Percentiles rank a stretch among this genome's conserved stretches.
These are phyloP conservation scores for Secale cereale DNA, from an alignment of 176 grass and related monocot genomes.

Conservation along the genomic window DNA sequence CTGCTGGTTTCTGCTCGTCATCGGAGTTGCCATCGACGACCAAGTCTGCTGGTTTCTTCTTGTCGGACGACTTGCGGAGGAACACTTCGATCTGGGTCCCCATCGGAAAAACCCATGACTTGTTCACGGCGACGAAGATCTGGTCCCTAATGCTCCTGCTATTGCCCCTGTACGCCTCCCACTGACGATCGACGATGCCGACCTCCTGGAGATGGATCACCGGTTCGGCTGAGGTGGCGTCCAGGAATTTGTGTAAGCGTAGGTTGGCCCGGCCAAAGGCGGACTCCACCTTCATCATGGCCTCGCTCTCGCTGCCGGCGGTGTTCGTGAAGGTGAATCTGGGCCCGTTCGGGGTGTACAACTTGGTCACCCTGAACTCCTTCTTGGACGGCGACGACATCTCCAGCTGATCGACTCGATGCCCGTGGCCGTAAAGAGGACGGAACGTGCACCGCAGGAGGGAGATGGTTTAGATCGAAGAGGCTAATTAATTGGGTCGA, in stretches of 20 bases:
- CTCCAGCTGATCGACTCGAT: not conserved
- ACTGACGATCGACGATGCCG: not conserved
- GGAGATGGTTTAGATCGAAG: not conserved
- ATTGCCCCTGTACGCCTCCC: slow-evolving; percentile 44
- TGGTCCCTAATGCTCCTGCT: slow-evolving; percentile 10
- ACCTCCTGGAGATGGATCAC: slow-evolving; percentile 31
- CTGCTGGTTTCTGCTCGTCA: not conserved
- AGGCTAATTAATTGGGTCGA: not conserved
- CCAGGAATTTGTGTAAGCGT: slow-evolving; percentile 23
- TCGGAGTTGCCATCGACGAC: slow-evolving; percentile 16
- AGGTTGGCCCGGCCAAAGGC: too few species aligned
- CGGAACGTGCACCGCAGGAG: not conserved
- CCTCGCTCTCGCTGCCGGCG: not conserved
- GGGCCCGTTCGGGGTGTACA: not conserved
- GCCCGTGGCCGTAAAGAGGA: not conserved
- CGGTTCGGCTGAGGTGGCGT: not conserved
- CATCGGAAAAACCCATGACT: slow-evolving; percentile 6
- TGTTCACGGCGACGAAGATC: slow-evolving; percentile 42
- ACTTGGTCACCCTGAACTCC: not conserved
- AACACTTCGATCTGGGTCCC: slow-evolving; percentile 45
- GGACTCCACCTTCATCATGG: slow-evolving; percentile 39
- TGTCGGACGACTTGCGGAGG: slow-evolving; percentile 4
- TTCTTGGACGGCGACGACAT: not conserved
- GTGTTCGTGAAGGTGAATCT: not conserved
- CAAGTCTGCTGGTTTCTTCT: slow-evolving; percentile 21